Base-by-base conservation (phyloP, 73 alveolate species). In the Tetrahymena elliotti region DNA sequence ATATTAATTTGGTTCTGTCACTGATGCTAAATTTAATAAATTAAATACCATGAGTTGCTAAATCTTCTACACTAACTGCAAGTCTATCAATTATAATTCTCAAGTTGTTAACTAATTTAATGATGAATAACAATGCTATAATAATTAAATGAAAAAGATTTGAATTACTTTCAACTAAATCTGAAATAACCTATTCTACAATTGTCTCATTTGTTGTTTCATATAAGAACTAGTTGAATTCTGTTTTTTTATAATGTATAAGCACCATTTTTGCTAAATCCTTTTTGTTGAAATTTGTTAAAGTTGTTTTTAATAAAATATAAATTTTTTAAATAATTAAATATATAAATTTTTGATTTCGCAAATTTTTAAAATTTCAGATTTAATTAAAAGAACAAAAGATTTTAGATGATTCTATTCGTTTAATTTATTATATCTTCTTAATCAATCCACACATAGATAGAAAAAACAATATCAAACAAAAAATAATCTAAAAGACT, bases 181-280 rank as follows among this genome's bases (percentile, higher is more conserved):
- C 98, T 20, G 97, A 94, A 15, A 97, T 94, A 15, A 98, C 95
- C 39, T 96, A 98, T 31, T 96, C 98, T 83, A 93, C 83, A 27
- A 96, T 96, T 9, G 98, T 93, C 7, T 93, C 83, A 3, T 96
- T 96, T n/a, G 98, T 35, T 15, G 98, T 94, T 94, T 98, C 99
- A 53, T 68, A 93, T 16, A 98, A 93, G 95, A 98, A 98, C 96
- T 98, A 99, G 95, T 98, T 98, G 84, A 93, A 92, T 92, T 98
- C 99, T 16, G 98, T 96, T 94, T 98, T 96, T 95, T 98, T 98
- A 84, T 95, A 96, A 94, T 98, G 99, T 38, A 98, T 95, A 41
- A 98, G 95, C 33, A 98, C 99, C 99, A 98, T 98, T 93, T 47
- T 10, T 10, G 20, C 82, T 47, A 47, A 47, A 47, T 47, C 31